A percentile compares a stretch with the other conserved stretches of the same genome.
Conservation (phyloP, 2,329 filamentous ascomycete species). For the Emericellopsis cladophorae region DNA sequence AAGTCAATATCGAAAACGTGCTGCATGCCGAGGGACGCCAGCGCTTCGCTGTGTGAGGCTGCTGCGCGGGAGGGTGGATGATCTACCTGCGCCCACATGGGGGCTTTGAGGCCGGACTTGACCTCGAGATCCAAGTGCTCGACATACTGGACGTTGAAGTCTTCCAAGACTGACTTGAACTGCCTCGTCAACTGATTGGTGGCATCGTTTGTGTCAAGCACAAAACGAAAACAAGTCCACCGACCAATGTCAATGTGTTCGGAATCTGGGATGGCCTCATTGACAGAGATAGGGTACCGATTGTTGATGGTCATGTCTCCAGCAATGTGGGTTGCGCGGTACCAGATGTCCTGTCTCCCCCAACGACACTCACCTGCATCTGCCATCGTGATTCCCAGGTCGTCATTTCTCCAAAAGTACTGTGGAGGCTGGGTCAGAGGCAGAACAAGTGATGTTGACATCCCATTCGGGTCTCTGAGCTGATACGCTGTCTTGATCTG, state of each 20-base stretch:
- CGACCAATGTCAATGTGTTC: conserved; percentile 37
- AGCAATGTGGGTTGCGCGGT: conserved; percentile 32
- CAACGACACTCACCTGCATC: conserved; percentile 17
- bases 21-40: conserved; percentile 7
- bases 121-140: conserved; percentile 26
- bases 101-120: conserved; percentile 8
- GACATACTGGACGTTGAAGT: conserved; percentile 57
- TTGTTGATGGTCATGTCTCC: conserved; percentile 18
- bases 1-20: conserved; percentile 40
- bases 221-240: conserved; percentile 43
- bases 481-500: conserved; percentile 31
- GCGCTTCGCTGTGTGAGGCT: no score
- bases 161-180: conserved; percentile 43
- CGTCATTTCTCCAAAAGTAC: conserved; percentile 26
- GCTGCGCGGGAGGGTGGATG: conserved; percentile 7
- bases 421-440: conserved; percentile 33
- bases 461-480: conserved; percentile 9
- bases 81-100: conserved; percentile 19
- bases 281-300: conserved; percentile 23
- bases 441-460: conserved; percentile 27
- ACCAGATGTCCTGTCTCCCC: conserved; percentile 30
- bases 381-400: conserved; percentile 18
- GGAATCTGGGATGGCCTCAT: conserved; percentile 17
- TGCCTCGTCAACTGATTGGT: conserved; percentile 19
- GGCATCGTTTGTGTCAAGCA: conserved; percentile 17